Evolutionary conservation across 306 rosid genomes (phyloP), one percentile per base, ranked within the genome.

Genomic region (Potentilla sterilis): DNA sequence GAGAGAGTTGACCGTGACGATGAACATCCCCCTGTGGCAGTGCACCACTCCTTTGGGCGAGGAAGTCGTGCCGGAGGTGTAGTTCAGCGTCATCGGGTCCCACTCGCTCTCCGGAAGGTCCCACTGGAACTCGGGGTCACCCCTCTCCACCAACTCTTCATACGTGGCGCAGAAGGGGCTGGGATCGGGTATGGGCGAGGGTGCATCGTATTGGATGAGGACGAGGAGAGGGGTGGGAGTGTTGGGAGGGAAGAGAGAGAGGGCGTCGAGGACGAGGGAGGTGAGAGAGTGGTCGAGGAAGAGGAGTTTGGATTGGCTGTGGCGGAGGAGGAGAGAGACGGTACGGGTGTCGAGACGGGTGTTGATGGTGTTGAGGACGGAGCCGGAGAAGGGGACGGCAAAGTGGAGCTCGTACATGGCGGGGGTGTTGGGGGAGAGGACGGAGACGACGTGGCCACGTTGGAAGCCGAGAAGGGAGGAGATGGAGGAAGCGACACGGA

Each of bases 31-130:
- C 21, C 97, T 72, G 75, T 92, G 97, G 69, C 87, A 84, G 61
- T 90, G 92, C 0, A 90, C 86, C 2, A 92, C 96, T 0, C 97
- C 96, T 34, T 92, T 92, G 0, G 97, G 93, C 32, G 92, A 75
- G 47, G 97, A 88, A 18, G 97, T 92, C 19, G 96, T 92, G 0
- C 96, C 97, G 0, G 96, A 92, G 0, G 97, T 92, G 72, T 92
- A 88, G 79, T 90, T 92, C 0, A 92, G 46, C 0, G 82, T 72
- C 5, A 92, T 85, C 0, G 97, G 93, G 67, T 88, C 92, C 96
- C 93, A 92, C 81, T 92, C 97, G n/a, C 82, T 84, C 0, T 41
- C 7, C 1, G 96, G 97, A 2, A 69, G 75, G 78, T 51, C 47
- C 93, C 96, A 92, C 16, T 21, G 7, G 65, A 85, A 90, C 3